Evolutionary conservation across 2,329 filamentous ascomycete species (phyloP), one percentile per base, ranked within the genome.

Genomic region (Dothideomycetes sp.): DNA sequence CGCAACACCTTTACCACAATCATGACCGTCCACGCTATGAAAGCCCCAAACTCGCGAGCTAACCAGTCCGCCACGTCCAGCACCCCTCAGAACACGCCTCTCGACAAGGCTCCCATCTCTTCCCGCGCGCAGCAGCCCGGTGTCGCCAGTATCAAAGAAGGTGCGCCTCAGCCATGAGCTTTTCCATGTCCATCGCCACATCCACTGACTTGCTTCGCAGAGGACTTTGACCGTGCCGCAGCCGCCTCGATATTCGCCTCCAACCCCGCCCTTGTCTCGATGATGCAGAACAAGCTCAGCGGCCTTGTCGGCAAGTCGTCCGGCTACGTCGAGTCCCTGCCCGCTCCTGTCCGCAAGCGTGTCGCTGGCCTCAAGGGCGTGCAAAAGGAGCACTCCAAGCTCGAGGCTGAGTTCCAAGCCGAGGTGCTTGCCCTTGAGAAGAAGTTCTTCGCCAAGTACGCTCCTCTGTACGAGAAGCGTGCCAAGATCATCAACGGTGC

Each of bases 371-470:
- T 98, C 47, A 95, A 96, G 72, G 93, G 89, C 52, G 87, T 98
- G 53, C 91, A 98, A 69, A 95, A 95, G 68, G 88, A 96, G 56
- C 91, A 98, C 70, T 85, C 89, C 46, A 95, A 96, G 70, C 81
- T 98, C 54, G 93, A 98, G 73, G 85, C 87, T 39, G 82, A 95
- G 66, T 96, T 98, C 66, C 93, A 98, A 64, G 88, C 96, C 65
- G 93, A 96, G 69, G 88, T 98, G 46, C 76, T 98, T 43, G 81
- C 95, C 65, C 77, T 98, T 19, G 91, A 98, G 75, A 98, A 98
- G 78, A 95, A 95, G 70, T 98, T 94, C 68, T 96, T 96, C 56
- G 85, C 84, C 68, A 96, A 96, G 69, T 98, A 95, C 69, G 94
- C 86, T 40, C 91, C 91, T 45, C 77, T 98, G 36, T 98, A 98